Percentiles rank a stretch among this genome's conserved stretches.
phyloP scores from a whole-genome alignment of 805 yeast genomes.

The Sporopachydermia quercuum region DNA sequence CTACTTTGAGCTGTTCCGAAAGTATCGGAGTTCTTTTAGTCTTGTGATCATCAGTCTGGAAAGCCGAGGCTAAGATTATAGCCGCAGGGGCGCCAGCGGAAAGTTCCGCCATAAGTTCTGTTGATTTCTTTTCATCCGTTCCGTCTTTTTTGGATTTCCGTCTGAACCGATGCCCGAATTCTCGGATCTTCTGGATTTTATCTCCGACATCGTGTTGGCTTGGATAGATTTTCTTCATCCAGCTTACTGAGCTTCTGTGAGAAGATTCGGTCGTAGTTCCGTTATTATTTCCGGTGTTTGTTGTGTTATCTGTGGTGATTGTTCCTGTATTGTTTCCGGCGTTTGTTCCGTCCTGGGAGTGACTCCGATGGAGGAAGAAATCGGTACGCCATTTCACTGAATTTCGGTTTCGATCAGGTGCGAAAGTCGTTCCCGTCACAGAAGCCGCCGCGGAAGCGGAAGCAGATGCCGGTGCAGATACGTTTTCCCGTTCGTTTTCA shows the following conservation, averaged over 20 bases:
- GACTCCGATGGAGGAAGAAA: too few species aligned
- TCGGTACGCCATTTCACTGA: too few species aligned
- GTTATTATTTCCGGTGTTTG: too few species aligned
- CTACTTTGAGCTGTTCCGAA: slow-evolving; percentile 54
- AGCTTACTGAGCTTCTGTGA: background rate
- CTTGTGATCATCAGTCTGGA: slow-evolving; percentile 64
- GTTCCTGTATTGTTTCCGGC: too few species aligned
- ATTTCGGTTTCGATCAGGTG: too few species aligned
- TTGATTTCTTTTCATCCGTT: slow-evolving; percentile 14
- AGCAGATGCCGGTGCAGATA: background rate
- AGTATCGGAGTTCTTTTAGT: slow-evolving; percentile 71
- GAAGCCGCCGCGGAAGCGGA: background rate
- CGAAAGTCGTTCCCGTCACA: too few species aligned
- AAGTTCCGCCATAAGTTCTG: slow-evolving; percentile 33
- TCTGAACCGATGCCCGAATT: background rate
- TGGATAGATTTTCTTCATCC: background rate
- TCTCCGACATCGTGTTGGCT: background rate
- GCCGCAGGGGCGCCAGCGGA: slow-evolving; percentile 61
- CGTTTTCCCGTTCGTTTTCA: background rate
- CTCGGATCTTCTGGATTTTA: background rate
- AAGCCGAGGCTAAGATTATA: slow-evolving; percentile 55
- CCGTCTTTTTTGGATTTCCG: slow-evolving; percentile 7
- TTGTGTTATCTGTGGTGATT: too few species aligned
- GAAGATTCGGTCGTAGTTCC: too few species aligned
- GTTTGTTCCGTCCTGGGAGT: too few species aligned